Evolutionary conservation across 495 filamentous ascomycete genomes (phyloP).

Genomic region (Neurospora sp.): DNA sequence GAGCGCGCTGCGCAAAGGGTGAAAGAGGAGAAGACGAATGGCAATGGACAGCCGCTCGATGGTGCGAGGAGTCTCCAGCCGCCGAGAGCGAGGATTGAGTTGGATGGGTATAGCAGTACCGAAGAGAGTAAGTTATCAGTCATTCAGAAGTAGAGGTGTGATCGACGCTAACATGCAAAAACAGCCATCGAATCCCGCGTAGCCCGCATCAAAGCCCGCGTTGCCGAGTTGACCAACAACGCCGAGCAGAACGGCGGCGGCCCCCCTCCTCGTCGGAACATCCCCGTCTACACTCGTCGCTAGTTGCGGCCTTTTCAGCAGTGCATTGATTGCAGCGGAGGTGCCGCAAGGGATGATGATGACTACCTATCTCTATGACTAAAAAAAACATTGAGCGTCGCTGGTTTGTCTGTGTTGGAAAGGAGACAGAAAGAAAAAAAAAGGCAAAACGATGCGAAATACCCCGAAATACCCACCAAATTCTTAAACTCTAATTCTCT

Average conservation of each 20-base stretch:
- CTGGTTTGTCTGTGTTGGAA: not conserved
- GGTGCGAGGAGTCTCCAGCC: constrained; percentile 9
- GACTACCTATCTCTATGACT: too few relatives aligned
- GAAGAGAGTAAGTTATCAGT: constrained; percentile 75
- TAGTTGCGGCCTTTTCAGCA: not conserved
- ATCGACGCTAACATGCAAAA: constrained; percentile 16
- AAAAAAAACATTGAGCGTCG: not conserved
- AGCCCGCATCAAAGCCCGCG: constrained; percentile 93
- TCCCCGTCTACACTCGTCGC: not conserved
- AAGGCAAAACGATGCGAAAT: not conserved
- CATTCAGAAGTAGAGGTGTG: too few relatives aligned
- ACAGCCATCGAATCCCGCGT: constrained; percentile 90
- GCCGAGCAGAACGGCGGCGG: constrained; percentile 6
- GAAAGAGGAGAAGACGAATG: constrained; percentile 40
- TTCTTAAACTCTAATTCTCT: not conserved
- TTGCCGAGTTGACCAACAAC: constrained; percentile 84
- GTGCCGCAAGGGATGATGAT: not conserved
- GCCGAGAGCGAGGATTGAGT: constrained; percentile 42
- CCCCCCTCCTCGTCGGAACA: not conserved
- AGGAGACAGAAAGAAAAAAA: not conserved
- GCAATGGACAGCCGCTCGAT: constrained; percentile 22
- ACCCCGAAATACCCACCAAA: not conserved
- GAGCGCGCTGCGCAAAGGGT: constrained; percentile 54
- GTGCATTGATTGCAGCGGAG: not conserved
- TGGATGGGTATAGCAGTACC: constrained; percentile 77